A percentile compares a stretch with the other conserved stretches of the same genome.
Evolutionary conservation across 2,329 filamentous ascomycete species (phyloP).

Genomic region (Coniella lustricola): DNA sequence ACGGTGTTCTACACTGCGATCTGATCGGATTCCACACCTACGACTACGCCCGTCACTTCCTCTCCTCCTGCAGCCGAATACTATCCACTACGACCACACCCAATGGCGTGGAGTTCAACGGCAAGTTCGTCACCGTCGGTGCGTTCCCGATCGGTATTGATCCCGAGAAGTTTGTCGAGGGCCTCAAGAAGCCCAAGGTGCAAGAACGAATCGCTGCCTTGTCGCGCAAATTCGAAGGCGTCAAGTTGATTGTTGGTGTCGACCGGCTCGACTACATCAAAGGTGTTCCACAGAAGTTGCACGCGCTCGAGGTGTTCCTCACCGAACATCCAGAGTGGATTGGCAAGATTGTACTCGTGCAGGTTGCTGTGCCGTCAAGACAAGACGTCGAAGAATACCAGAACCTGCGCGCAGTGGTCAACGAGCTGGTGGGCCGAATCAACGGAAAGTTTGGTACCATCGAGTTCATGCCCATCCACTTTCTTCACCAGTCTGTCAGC

Average conservation of each 20-base stretch:
- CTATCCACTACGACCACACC: conserved; percentile 76
- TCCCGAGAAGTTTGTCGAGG: conserved; percentile 90
- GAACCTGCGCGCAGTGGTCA: conserved; percentile 89
- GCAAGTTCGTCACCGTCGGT: conserved; percentile 82
- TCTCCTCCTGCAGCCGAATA: conserved; percentile 94
- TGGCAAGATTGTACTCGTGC: conserved; percentile 90
- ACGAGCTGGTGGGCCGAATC: conserved; percentile 92
- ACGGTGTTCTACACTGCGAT: conserved; percentile 86
- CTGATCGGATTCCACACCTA: conserved; percentile 98
- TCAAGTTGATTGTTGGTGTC: conserved; percentile 94
- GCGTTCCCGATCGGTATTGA: conserved; percentile 98
- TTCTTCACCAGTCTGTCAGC: conserved; percentile 90
- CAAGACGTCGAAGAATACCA: conserved; percentile 98
- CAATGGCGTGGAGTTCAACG: conserved; percentile 86
- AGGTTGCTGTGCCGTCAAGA: conserved; percentile 89
- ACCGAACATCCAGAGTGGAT: conserved; percentile 98
- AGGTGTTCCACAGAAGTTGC: conserved; percentile 93
- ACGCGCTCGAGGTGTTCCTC: conserved; percentile 92
- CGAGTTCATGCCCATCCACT: conserved; percentile 98
- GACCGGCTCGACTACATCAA: conserved; percentile 99
- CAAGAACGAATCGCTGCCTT: conserved; percentile 80
- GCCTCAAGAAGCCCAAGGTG: conserved; percentile 76
- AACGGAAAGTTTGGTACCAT: conserved; percentile 96
- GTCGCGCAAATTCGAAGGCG: conserved; percentile 85
- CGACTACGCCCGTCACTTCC: conserved; percentile 95